These are phyloP conservation scores for Colletotrichum neosansevieriae DNA, from an alignment of 2,329 filamentous ascomycete genomes.

Conservation along the genomic window DNA sequence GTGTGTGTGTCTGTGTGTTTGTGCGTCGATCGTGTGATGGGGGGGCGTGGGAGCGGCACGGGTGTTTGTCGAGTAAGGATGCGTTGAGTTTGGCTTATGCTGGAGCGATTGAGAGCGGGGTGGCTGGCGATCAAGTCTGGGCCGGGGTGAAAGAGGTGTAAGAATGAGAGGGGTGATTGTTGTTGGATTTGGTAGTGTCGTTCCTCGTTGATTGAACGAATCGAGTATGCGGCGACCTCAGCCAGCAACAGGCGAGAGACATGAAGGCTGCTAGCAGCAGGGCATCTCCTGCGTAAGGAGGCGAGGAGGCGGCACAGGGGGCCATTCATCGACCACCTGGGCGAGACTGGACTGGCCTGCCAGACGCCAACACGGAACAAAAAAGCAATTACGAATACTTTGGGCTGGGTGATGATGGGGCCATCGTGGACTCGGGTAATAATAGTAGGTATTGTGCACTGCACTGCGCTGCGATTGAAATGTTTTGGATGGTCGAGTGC, in stretches of 20 bases:
- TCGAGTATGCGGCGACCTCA: neutral
- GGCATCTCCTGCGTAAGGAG: slow-evolving; percentile 14
- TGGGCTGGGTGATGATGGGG: neutral
- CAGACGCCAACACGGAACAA: slow-evolving; percentile 6
- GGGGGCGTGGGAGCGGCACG: slow-evolving; percentile 29
- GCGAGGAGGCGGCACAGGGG: slow-evolving; percentile 27
- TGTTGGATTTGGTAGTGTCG: neutral
- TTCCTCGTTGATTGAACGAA: slow-evolving; percentile 3
- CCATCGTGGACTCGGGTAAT: neutral
- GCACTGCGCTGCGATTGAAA: neutral
- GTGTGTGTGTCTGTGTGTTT: slow-evolving; percentile 38
- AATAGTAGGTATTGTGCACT: neutral
- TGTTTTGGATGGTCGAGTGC: slow-evolving; percentile 4
- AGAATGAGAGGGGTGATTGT: slow-evolving; percentile 5
- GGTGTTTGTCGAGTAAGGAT: slow-evolving; percentile 29
- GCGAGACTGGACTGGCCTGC: neutral
- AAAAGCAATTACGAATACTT: slow-evolving; percentile 5
- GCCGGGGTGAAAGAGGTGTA: neutral
- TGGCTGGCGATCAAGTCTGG: slow-evolving; percentile 19
- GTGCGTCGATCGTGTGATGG: slow-evolving; percentile 39
- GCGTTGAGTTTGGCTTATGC: slow-evolving; percentile 23
- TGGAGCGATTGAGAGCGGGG: slow-evolving; percentile 18
- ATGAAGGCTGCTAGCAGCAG: slow-evolving; percentile 11
- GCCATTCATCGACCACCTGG: neutral
- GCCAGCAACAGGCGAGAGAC: slow-evolving; percentile 27